phyloP scores from a whole-genome alignment of 2,329 filamentous ascomycete genomes.

The Lachnellula arida region DNA sequence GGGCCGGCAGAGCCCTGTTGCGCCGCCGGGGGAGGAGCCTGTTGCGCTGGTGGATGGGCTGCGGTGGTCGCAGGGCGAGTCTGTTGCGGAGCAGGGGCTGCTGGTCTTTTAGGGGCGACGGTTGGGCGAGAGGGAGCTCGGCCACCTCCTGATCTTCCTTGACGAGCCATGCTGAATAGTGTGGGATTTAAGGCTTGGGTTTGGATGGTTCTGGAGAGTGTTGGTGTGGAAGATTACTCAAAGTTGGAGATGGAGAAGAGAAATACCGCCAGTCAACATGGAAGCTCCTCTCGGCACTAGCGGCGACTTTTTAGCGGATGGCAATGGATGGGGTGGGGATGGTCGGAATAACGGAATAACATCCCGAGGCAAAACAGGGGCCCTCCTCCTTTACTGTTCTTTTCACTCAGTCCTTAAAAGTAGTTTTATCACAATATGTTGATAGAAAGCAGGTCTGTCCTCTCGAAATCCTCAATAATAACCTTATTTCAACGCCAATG shows the following conservation, averaged over 20 bases:
- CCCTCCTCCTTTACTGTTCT: neutral
- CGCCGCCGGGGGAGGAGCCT: slow-evolving; percentile 43
- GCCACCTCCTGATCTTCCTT: slow-evolving; percentile 59
- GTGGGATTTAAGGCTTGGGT: slow-evolving; percentile 2
- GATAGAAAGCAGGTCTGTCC: too few species aligned
- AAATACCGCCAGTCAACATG: neutral
- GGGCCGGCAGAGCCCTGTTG: slow-evolving; percentile 54
- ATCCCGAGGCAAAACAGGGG: slow-evolving; percentile 1
- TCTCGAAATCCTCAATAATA: too few species aligned
- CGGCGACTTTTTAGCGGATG: slow-evolving; percentile 9
- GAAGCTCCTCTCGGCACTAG: slow-evolving; percentile 9
- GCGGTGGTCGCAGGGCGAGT: slow-evolving; percentile 66
- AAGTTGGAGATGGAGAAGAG: slow-evolving; percentile 3
- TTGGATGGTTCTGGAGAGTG: slow-evolving; percentile 1
- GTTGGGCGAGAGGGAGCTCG: slow-evolving; percentile 63
- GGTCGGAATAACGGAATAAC: too few species aligned
- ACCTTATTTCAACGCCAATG: too few species aligned
- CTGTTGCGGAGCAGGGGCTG: slow-evolving; percentile 54
- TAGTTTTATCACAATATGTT: too few species aligned
- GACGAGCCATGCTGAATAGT: slow-evolving; percentile 64
- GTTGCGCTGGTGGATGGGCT: slow-evolving; percentile 43
- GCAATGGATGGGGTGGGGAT: too few species aligned
- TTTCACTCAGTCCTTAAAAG: too few species aligned
- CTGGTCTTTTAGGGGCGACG: slow-evolving; percentile 52
- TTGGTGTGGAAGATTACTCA: neutral